phyloP scores from a whole-genome alignment of 1,139 yeast species.

The Hyphopichia buzzinii region DNA sequence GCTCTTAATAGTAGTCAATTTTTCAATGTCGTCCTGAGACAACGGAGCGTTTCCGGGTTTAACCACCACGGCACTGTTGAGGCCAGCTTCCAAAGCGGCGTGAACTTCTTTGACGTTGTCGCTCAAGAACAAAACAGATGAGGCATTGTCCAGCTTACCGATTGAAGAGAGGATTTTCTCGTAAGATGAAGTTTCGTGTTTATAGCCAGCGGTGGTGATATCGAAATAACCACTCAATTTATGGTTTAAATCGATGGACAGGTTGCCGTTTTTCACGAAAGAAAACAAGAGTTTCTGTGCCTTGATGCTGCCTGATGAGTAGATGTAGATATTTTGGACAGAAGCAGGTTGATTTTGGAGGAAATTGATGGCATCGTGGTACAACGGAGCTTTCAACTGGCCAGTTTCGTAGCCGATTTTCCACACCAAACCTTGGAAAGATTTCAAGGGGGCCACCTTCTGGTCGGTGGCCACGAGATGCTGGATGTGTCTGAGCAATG shows the following conservation, averaged over 20 bases:
- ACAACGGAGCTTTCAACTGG: constrained; percentile 73
- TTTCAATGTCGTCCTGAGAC: constrained; percentile 24
- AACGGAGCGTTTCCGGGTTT: constrained; percentile 77
- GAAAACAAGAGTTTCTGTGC: constrained; percentile 80
- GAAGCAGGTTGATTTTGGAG: constrained; percentile 37
- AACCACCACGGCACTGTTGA: constrained; percentile 56
- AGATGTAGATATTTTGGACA: constrained; percentile 53
- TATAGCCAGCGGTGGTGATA: constrained; percentile 79
- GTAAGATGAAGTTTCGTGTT: constrained; percentile 60
- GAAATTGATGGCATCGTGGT: constrained; percentile 64
- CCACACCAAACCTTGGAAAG: constrained; percentile 86
- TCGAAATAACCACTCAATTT: constrained; percentile 72
- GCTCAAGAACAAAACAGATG: constrained; percentile 62
- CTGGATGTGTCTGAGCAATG: constrained; percentile 46
- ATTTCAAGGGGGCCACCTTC: constrained; percentile 75
- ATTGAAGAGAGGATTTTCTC: constrained; percentile 51
- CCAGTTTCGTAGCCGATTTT: constrained; percentile 72
- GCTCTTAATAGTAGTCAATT: constrained; percentile 18
- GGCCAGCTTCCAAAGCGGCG: constrained; percentile 71
- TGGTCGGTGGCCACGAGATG: constrained; percentile 63
- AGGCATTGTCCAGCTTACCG: constrained; percentile 18
- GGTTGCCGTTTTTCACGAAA: constrained; percentile 43
- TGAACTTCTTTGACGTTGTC: constrained; percentile 68
- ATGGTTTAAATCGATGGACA: constrained; percentile 49
- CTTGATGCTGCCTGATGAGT: constrained; percentile 87